Conservation (phyloP, 2,329 filamentous ascomycete species). For the Trichoderma atroviride region DNA sequence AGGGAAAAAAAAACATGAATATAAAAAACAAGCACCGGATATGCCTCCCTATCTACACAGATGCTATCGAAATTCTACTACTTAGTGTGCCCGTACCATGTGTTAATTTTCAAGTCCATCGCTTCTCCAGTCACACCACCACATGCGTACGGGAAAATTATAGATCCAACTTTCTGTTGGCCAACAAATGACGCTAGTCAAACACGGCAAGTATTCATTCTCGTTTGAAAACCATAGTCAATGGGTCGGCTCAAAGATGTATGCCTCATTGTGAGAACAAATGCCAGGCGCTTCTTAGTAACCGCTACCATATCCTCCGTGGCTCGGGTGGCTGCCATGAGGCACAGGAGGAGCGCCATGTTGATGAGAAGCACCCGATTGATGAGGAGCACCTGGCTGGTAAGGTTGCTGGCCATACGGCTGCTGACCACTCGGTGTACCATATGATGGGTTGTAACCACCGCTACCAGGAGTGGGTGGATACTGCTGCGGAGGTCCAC, state of each 20-base stretch:
- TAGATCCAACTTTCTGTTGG: background rate
- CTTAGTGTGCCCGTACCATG: background rate
- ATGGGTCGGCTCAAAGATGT: background rate
- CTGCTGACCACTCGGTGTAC: slow-evolving; percentile 35
- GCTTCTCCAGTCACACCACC: background rate
- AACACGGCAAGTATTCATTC: background rate
- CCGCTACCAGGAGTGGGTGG: background rate
- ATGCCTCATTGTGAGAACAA: background rate
- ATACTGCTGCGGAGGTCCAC: slow-evolving; percentile 5
- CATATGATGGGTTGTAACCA: slow-evolving; percentile 39
- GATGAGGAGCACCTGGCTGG: slow-evolving; percentile 32
- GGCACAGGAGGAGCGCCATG: slow-evolving; percentile 32
- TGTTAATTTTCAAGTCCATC: background rate
- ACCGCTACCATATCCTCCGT: slow-evolving; percentile 24
- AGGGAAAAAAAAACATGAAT: background rate
- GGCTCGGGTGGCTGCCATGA: slow-evolving; percentile 25
- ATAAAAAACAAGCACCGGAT: slow-evolving; percentile 18
- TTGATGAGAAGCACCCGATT: slow-evolving; percentile 35
- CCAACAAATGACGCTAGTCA: slow-evolving; percentile 1
- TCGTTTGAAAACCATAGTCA: background rate
- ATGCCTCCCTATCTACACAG: slow-evolving; percentile 21
- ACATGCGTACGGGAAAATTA: slow-evolving; percentile 3
- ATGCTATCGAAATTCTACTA: slow-evolving; percentile 12
- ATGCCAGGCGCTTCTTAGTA: slow-evolving; percentile 4
- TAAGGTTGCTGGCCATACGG: slow-evolving; percentile 37